Evolutionary conservation across 176 grass and related monocot genomes (phyloP).

Genomic region (Paspalum vaginatum): DNA sequence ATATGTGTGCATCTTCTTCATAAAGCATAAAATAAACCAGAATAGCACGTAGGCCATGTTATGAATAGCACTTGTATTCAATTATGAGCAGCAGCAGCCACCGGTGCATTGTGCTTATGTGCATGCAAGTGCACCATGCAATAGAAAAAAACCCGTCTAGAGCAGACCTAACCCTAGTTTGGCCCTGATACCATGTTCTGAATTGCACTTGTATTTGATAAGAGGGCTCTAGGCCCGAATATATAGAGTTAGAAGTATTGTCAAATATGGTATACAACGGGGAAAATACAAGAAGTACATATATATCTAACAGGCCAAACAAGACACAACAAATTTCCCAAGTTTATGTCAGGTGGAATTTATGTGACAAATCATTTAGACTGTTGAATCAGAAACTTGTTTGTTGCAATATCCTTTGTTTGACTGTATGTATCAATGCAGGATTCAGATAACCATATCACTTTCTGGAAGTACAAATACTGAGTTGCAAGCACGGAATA

Average conservation of each 20-base stretch:
- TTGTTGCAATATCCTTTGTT: constrained; percentile 1
- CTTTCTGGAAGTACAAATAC: constrained; percentile 68
- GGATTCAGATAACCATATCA: constrained; percentile 87
- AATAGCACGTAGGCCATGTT: neutral
- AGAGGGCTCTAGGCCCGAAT: too few relatives aligned
- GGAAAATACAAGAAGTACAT: too few relatives aligned
- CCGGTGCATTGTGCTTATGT: too few relatives aligned
- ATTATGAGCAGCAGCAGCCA: too few relatives aligned
- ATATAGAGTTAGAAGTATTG: too few relatives aligned
- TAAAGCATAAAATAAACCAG: neutral
- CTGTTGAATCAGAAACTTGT: constrained; percentile 3
- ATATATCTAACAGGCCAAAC: neutral
- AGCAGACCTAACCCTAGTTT: too few relatives aligned
- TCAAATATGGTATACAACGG: too few relatives aligned
- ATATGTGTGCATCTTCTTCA: neutral
- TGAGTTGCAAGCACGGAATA: constrained; percentile 40
- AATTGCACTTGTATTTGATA: too few relatives aligned
- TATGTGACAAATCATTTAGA: constrained; percentile 20
- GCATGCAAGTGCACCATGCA: too few relatives aligned
- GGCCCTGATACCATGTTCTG: too few relatives aligned
- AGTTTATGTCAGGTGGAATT: constrained; percentile 15
- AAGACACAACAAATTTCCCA: neutral
- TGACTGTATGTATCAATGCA: constrained; percentile 51
- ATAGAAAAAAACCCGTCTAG: too few relatives aligned
- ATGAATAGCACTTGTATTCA: too few relatives aligned